Base-by-base conservation (phyloP, 495 filamentous ascomycete species). In the Chaetomium cochliodes region DNA sequence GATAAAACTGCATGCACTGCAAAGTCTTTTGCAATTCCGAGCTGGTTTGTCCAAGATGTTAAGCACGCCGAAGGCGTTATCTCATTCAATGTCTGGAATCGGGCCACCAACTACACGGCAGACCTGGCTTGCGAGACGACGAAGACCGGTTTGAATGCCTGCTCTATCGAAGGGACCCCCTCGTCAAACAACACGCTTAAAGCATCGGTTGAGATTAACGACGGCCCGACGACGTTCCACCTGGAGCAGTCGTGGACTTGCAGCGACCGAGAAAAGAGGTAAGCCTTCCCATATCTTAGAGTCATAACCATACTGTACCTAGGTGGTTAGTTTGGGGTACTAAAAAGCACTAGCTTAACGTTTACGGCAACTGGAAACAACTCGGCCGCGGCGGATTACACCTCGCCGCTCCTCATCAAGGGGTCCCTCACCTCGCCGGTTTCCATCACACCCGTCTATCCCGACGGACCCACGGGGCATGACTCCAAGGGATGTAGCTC, bases 101-200 rank as follows among this genome's bases (percentile, higher is more conserved):
- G 75, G n/a, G 70, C 69, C 5, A 75, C 70, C 52, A 64, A 76
- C 50, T 70, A 67, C 60, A 65, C 69, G 11, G 56, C 62, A 3
- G 53, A 63, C 51, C 47, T 65, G 15, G 55, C 46, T 12, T 66
- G 68, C 42, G 65, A 69, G 53, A 41, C 61, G 1, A 33, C 37
- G 3, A 41, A 46, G n/a, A 28, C 58, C 6, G 68, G 58, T 22
- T 69, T 64, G 60, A 51, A 54, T 41, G 42, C 22, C 11, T 60
- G 65, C 25, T 49, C 49, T 16, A 23, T 58, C 46, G 15, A 44
- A 13, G 30, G 23, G 12, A 47, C 50, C 12, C 23, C 20, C 0
- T 22, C 47, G 6, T 7, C 52, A 7, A 55, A 51, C 9, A 54
- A 25, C 8, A 39, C 12, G 15, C 39, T 65, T 26, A 12, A 47